Evolutionary conservation across 331 rosid genomes (phyloP).

Genomic region (Malus hybrid): DNA sequence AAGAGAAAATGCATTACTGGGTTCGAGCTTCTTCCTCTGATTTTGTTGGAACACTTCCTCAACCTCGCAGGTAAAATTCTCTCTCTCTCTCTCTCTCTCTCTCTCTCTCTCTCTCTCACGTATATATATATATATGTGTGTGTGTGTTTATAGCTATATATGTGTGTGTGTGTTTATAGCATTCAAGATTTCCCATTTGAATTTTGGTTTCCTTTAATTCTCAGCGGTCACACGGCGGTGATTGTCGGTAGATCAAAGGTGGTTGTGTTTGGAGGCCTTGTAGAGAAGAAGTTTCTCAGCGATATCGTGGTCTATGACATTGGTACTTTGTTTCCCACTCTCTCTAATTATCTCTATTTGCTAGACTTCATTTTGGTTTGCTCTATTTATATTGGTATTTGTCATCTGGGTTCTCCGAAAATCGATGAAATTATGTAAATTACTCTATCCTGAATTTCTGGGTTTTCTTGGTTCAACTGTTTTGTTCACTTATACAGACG

Average conservation of each 20-base stretch:
- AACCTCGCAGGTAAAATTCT: conserved; percentile 60
- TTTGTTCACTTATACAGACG: not conserved
- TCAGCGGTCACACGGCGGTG: conserved; percentile 88
- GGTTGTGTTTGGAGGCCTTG: conserved; percentile 84
- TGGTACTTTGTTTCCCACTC: conserved; percentile 31
- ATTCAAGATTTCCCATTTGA: not conserved
- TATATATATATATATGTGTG: fast-evolving
- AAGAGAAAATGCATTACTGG: conserved; percentile 74
- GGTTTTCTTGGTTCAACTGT: not conserved
- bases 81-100: not conserved
- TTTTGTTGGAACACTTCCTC: conserved; percentile 72
- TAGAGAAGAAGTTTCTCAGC: conserved; percentile 74
- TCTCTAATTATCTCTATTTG: not conserved
- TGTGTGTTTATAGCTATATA: too few species aligned
- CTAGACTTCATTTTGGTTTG: not conserved
- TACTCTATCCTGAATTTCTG: not conserved
- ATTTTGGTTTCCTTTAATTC: conserved; percentile 14
- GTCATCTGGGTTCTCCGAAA: not conserved
- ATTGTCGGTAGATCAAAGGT: conserved; percentile 82
- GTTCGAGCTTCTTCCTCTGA: conserved; percentile 70
- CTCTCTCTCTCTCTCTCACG: not conserved
- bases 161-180: too few species aligned
- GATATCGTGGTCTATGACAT: conserved; percentile 72
- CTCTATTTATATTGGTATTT: not conserved
- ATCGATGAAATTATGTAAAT: not conserved